A percentile compares a stretch with the other conserved stretches of the same genome.
These are phyloP conservation scores for Penicillium tannophilum DNA, from an alignment of 495 filamentous ascomycete species.

Conservation along the genomic window DNA sequence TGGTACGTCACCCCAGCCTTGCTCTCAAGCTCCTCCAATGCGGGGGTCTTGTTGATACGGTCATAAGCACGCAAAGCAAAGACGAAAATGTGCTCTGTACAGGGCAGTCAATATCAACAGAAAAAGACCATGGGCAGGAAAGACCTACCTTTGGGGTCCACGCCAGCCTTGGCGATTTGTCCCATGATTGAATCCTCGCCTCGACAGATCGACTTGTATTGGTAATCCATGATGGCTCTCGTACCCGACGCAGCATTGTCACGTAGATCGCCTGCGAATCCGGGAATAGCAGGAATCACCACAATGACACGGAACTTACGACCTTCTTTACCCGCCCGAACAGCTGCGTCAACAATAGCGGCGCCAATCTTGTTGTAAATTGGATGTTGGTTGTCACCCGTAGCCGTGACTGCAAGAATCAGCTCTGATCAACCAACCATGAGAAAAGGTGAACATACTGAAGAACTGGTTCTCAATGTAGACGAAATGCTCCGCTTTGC, in stretches of 20 bases:
- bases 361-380: conserved; percentile 85
- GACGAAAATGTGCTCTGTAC: conserved; percentile 73
- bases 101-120: neutral
- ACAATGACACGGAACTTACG: conserved; percentile 92
- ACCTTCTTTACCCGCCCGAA: conserved; percentile 77
- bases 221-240: conserved; percentile 96
- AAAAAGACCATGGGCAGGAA: neutral
- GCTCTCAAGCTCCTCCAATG: conserved; percentile 69
- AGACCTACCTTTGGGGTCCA: conserved; percentile 63
- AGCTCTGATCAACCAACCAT: neutral
- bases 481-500: conserved; percentile 83
- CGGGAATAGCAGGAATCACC: conserved; percentile 86
- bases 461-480: conserved; percentile 99
- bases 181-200: conserved; percentile 88
- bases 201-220: conserved; percentile 92
- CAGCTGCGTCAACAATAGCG: conserved; percentile 87
- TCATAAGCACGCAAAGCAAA: conserved; percentile 93
- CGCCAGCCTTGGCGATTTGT: conserved; percentile 72
- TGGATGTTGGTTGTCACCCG: conserved; percentile 80
- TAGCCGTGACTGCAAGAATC: conserved; percentile 69
- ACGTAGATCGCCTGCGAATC: conserved; percentile 89
- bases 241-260: conserved; percentile 83
- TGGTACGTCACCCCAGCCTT: conserved; percentile 79
- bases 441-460: conserved; percentile 42
- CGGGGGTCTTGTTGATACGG: conserved; percentile 78